A percentile compares a stretch with the other conserved stretches of the same genome.
These are phyloP conservation scores for Globisporangium mamillatum DNA, from an alignment of 352 stramenopile genomes.

Conservation along the genomic window DNA sequence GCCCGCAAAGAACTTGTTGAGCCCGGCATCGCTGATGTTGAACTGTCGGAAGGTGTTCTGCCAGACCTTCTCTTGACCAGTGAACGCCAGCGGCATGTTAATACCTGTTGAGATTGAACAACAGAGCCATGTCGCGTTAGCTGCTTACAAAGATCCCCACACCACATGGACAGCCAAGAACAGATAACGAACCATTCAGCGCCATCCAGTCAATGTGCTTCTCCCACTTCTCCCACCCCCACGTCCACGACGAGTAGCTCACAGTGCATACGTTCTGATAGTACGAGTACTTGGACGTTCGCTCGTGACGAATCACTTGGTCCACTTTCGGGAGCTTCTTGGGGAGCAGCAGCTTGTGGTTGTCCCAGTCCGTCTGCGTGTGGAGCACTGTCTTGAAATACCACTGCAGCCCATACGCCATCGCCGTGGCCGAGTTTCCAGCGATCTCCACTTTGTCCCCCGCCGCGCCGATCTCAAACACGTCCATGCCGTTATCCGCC, in stretches of 20 bases:
- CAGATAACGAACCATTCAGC: slow-evolving; percentile 59
- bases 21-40: slow-evolving; percentile 67
- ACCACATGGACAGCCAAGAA: not conserved
- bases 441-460: slow-evolving; percentile 54
- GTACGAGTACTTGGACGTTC: slow-evolving; percentile 81
- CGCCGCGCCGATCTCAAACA: slow-evolving; percentile 52
- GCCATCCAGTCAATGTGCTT: slow-evolving; percentile 92
- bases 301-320: slow-evolving; percentile 39
- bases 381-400: slow-evolving; percentile 72
- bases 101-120: slow-evolving; percentile 40
- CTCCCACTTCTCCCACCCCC: slow-evolving; percentile 88
- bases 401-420: slow-evolving; percentile 73
- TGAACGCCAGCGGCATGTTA: slow-evolving; percentile 90
- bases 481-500: slow-evolving; percentile 45
- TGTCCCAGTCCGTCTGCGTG: slow-evolving; percentile 82
- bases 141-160: not conserved
- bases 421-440: slow-evolving; percentile 52
- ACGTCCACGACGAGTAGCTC: slow-evolving; percentile 89
- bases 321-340: slow-evolving; percentile 43
- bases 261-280: slow-evolving; percentile 92
- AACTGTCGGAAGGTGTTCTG: slow-evolving; percentile 85
- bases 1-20: slow-evolving; percentile 89
- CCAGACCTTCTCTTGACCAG: slow-evolving; percentile 88
- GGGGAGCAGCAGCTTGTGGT: slow-evolving; percentile 65
- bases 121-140: not conserved